These are phyloP conservation scores for Stephania yunnanensis DNA, from an alignment of 164 flowering plant genomes.

Conservation along the genomic window DNA sequence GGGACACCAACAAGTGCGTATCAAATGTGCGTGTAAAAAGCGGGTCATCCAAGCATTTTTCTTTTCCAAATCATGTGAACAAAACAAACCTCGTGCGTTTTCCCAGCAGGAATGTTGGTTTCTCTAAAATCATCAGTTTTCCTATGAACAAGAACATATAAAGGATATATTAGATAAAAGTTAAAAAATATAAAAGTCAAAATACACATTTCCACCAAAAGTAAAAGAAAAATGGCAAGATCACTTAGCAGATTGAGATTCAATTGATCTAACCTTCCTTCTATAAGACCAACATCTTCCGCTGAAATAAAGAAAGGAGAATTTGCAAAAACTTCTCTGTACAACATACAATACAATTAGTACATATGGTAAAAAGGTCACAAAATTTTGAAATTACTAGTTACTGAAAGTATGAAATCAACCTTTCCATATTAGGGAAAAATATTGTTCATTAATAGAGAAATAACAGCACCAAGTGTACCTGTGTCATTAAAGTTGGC, in stretches of 20 bases:
- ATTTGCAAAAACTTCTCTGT: constrained; percentile 82
- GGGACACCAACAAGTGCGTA: too few relatives aligned
- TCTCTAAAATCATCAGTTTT: constrained; percentile 73
- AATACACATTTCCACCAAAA: not conserved
- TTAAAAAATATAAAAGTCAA: not conserved
- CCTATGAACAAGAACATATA: constrained; percentile 27
- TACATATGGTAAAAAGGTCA: not conserved
- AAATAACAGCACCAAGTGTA: not conserved
- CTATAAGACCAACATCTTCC: constrained; percentile 60
- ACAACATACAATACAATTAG: constrained; percentile 2
- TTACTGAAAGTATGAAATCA: not conserved
- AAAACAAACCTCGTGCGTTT: constrained; percentile 66
- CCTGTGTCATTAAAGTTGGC: too few relatives aligned
- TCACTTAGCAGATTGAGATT: not conserved
- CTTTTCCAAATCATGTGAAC: not conserved
- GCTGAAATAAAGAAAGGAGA: constrained; percentile 94
- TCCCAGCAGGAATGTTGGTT: constrained; percentile 69
- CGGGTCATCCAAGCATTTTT: too few relatives aligned
- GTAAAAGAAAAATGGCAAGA: not conserved
- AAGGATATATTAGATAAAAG: not conserved
- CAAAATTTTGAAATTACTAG: not conserved
- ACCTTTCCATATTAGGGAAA: not conserved
- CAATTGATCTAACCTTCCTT: constrained; percentile 38
- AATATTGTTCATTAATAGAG: not conserved
- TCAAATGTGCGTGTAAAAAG: too few relatives aligned